phyloP scores from a whole-genome alignment of 2,329 filamentous ascomycete species.

The Stagonosporopsis tanaceti region DNA sequence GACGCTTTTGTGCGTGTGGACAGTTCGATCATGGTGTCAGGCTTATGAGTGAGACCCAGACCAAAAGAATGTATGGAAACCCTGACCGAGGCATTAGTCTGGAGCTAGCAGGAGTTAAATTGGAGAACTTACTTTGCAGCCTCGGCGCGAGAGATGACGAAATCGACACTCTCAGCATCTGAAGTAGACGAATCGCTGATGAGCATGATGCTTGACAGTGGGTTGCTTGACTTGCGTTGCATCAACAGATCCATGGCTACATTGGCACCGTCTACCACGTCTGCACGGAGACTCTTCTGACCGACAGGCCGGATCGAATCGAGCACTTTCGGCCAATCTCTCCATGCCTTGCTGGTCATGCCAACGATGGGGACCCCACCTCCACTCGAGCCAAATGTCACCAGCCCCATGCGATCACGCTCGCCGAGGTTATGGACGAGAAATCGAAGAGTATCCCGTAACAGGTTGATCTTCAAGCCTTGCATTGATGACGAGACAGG shows the following conservation, averaged over 20 bases:
- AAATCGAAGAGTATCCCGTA: slow-evolving; percentile 90
- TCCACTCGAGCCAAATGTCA: slow-evolving; percentile 94
- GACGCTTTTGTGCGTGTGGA: slow-evolving; percentile 95
- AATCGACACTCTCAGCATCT: slow-evolving; percentile 94
- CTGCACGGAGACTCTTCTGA: slow-evolving; percentile 94
- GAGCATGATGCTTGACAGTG: slow-evolving; percentile 91
- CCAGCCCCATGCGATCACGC: slow-evolving; percentile 93
- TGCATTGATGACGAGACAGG: slow-evolving; percentile 99
- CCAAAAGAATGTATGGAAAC: slow-evolving; percentile 97
- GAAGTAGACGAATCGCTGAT: slow-evolving; percentile 98
- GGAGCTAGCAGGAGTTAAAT: slow-evolving; percentile 2
- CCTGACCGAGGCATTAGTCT: slow-evolving; percentile 56
- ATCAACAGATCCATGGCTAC: slow-evolving; percentile 98
- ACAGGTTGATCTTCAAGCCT: slow-evolving; percentile 95
- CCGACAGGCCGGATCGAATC: slow-evolving; percentile 90
- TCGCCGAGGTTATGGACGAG: slow-evolving; percentile 90
- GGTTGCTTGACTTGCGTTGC: slow-evolving; percentile 96
- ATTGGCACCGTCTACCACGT: slow-evolving; percentile 97
- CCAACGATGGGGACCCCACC: slow-evolving; percentile 95
- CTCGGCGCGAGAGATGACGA: slow-evolving; percentile 94
- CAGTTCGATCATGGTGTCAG: slow-evolving; percentile 97
- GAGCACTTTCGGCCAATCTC: slow-evolving; percentile 86
- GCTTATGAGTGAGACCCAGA: slow-evolving; percentile 94
- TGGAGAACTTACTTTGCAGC: slow-evolving; percentile 80
- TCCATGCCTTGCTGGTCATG: slow-evolving; percentile 96